A percentile compares a stretch with the other conserved stretches of the same genome.
These are phyloP conservation scores for Cercospora janseana DNA, from an alignment of 2,329 filamentous ascomycete genomes.

Conservation along the genomic window DNA sequence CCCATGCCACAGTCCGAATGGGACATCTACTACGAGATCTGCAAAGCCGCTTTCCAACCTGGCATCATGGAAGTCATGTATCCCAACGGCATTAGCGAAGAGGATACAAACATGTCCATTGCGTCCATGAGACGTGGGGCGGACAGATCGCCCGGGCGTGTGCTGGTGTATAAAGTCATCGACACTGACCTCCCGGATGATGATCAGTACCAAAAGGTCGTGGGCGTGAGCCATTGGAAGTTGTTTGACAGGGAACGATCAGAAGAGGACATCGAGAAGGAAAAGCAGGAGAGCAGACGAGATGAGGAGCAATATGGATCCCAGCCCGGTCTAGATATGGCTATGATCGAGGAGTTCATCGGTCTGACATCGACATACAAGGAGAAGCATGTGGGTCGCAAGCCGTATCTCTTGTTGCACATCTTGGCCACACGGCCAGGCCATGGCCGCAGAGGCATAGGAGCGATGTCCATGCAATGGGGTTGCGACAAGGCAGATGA, in stretches of 20 bases:
- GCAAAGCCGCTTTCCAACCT: slow-evolving; percentile 29
- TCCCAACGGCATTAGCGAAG: slow-evolving; percentile 29
- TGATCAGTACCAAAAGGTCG: slow-evolving; percentile 27
- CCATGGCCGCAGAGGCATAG: slow-evolving; percentile 44
- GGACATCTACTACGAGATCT: slow-evolving; percentile 28
- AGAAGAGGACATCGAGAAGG: slow-evolving; percentile 30
- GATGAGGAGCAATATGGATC: slow-evolving; percentile 22
- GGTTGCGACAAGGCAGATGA: slow-evolving; percentile 43
- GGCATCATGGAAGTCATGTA: slow-evolving; percentile 35
- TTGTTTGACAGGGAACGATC: slow-evolving; percentile 30
- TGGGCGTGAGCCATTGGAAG: slow-evolving; percentile 36
- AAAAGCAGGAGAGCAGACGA: slow-evolving; percentile 25
- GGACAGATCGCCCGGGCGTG: slow-evolving; percentile 23
- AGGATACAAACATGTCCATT: slow-evolving; percentile 16
- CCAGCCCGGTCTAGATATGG: slow-evolving; percentile 24
- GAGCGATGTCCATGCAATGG: slow-evolving; percentile 40
- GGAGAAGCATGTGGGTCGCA: slow-evolving; percentile 29
- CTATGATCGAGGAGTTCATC: slow-evolving; percentile 28
- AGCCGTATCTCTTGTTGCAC: slow-evolving; percentile 32
- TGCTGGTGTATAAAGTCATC: slow-evolving; percentile 31
- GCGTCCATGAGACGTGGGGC: slow-evolving; percentile 14
- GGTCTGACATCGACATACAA: slow-evolving; percentile 20
- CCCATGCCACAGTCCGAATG: slow-evolving; percentile 31
- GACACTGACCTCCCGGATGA: slow-evolving; percentile 31
- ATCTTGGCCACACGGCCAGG: slow-evolving; percentile 41